Evolutionary conservation across 2,329 filamentous ascomycete species (phyloP), one percentile per base, ranked within the genome.

Genomic region (Arthrobotrys conoides): DNA sequence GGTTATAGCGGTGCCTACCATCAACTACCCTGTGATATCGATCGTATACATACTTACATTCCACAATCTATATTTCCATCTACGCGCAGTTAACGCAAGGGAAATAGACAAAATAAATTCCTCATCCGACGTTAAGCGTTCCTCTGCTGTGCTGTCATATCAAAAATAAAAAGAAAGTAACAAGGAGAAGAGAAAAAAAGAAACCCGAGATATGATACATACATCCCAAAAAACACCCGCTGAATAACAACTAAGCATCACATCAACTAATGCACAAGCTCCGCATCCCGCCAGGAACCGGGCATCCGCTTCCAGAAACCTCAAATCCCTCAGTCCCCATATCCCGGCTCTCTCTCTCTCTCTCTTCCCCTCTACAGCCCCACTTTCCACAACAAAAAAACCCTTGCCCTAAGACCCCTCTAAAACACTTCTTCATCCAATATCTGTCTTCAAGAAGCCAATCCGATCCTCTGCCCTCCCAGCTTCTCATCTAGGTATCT

Each of bases 401-500:
- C 16, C 53, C 51, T 18, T 59, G 20, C 53, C 53, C 53, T 59
- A 59, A 46, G 33, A 20, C 9, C 9, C n/a, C 3, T n/a, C n/a
- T 22, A 30, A 38, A 38, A 41, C 12, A 14, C 12, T 65, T 36
- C 3, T 65, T 49, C 38, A 49, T 71, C 67, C 51, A 61, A 48
- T 70, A 49, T 70, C 18, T 49, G 51, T 70, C 66, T 48, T 61
- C 49, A 53, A 18, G 49, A 68, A 51, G 53, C 67, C 14, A 46
- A 51, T 36, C 53, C 55, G 30, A 61, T 63, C 24, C 44, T 57
- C 48, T 71, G 57, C 20, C 24, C 33, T 22, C 22, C 49, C 65
- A 79, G 61, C 53, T 79, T 79, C 71, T 75, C 65, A 41, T 64
- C 65, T 63, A 79, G 61, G 66, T 79, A 79, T 67, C 64, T 30